A percentile compares a stretch with the other conserved stretches of the same genome.
Evolutionary conservation across 2,329 filamentous ascomycete species (phyloP).

Genomic region (Cladophialophora yegresii): DNA sequence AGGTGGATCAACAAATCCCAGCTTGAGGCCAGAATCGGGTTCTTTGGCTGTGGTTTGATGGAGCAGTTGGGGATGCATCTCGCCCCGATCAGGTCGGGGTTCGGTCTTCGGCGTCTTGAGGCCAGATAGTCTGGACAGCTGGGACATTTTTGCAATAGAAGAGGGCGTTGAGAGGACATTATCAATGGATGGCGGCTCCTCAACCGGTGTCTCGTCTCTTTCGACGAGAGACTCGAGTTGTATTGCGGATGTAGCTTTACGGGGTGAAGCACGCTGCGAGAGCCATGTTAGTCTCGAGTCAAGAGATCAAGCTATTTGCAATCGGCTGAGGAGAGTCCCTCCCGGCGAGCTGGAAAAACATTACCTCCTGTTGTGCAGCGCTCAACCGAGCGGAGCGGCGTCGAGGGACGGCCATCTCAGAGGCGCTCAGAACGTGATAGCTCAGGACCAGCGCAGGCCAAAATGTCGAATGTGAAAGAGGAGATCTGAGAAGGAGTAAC

Average conservation of each 20-base stretch:
- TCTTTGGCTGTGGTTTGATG: constrained; percentile 73
- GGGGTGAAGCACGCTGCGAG: constrained; percentile 27
- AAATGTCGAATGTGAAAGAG: not conserved
- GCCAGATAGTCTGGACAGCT: constrained; percentile 40
- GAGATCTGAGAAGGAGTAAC: not conserved
- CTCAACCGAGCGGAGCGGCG: constrained; percentile 35
- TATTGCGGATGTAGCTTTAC: constrained; percentile 34
- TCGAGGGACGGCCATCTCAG: constrained; percentile 30
- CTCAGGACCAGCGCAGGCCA: not conserved
- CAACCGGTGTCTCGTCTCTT: constrained; percentile 48
- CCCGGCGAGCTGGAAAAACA: constrained; percentile 17
- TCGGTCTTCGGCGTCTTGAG: constrained; percentile 63
- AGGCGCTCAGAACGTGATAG: not conserved
- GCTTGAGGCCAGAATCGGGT: constrained; percentile 74
- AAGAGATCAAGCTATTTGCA: not conserved
- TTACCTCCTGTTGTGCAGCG: constrained; percentile 31
- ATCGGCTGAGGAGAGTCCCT: not conserved
- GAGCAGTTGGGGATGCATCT: constrained; percentile 89
- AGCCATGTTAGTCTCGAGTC: constrained; percentile 20
- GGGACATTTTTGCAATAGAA: constrained; percentile 42
- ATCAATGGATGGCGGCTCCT: constrained; percentile 38
- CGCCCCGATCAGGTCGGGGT: constrained; percentile 70
- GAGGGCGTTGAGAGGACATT: constrained; percentile 40
- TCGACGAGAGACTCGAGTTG: constrained; percentile 52
- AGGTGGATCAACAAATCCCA: constrained; percentile 64